Evolutionary conservation across 1,139 yeast genomes (phyloP), one percentile per base, ranked within the genome.

Genomic region (Chernovozyma aurita): DNA sequence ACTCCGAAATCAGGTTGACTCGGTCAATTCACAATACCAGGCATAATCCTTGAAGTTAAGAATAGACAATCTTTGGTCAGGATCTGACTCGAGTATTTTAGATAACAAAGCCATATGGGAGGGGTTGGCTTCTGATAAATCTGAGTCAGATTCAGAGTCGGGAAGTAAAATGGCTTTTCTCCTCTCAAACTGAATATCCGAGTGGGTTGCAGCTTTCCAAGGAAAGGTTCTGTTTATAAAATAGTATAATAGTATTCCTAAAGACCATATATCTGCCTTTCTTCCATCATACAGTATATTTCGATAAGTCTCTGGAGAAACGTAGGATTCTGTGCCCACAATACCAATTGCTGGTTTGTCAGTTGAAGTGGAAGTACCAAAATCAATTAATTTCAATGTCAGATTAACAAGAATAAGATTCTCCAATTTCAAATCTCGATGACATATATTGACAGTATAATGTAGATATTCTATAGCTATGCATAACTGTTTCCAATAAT

Each of bases 211-310:
- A 30, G 47, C 41, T 41, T 53, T 52, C 75, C 76, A 70, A 4
- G 73, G 73, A 32, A 50, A 56, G 21, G 36, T 44, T 18, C 45
- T 42, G 18, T 49, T 46, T 3, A 59, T 14, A 40, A 70, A 44
- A 42, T 59, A 65, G 39, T 59, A 63, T 2, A 70, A 47, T 3
- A 73, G 52, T 2, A 73, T 57, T 0, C 74, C 80, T 28, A 72
- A 41, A 0, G 78, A 65, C 81, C 81, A 76, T 9, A 71, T 48
- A 43, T 76, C 80, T 5, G 63, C 59, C 24, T 51, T 52, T 33
- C 48, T 52, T 0, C 77, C 75, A 38, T 65, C 58, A 46, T 76
- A 76, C 12, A 46, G 48, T 9, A 74, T 44, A 12, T 36, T 38
- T 13, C 49, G 40, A 30, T 59, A 60, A 15, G 70, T 62, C 47